Evolutionary conservation across 2,329 filamentous ascomycete species (phyloP).

Genomic region (Exophiala aquamarina): DNA sequence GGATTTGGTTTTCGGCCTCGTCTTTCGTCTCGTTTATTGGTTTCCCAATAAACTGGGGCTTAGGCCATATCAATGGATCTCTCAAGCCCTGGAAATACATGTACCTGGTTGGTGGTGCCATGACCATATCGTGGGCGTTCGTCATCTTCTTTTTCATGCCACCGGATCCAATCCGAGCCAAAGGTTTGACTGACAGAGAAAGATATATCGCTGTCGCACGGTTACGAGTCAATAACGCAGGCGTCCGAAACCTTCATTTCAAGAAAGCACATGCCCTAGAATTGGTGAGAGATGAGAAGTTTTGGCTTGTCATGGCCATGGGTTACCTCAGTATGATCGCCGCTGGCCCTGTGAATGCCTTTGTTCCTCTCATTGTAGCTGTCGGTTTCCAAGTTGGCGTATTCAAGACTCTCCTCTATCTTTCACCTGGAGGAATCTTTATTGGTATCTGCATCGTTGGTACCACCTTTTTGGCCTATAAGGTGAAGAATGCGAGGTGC

Average conservation of each 20-base stretch:
- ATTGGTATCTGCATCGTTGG: conserved; percentile 41
- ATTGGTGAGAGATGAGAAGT: conserved; percentile 57
- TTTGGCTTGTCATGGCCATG: conserved; percentile 64
- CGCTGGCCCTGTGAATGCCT: conserved; percentile 62
- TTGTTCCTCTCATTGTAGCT: conserved; percentile 67
- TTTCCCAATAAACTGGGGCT: conserved; percentile 63
- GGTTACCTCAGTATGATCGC: conserved; percentile 69
- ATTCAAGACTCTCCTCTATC: conserved; percentile 64
- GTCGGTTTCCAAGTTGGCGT: conserved; percentile 62
- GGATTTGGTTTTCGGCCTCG: conserved; percentile 62
- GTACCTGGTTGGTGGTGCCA: conserved; percentile 62
- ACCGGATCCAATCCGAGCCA: conserved; percentile 65
- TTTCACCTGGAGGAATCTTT: conserved; percentile 43
- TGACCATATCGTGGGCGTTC: conserved; percentile 59
- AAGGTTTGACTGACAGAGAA: conserved; percentile 66
- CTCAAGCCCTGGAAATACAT: conserved; percentile 68
- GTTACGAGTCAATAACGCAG: conserved; percentile 62
- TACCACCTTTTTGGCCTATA: conserved; percentile 42
- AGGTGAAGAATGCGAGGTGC: conserved; percentile 34
- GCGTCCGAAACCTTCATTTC: conserved; percentile 60
- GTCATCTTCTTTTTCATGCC: conserved; percentile 64
- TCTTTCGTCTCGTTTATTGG: conserved; percentile 47
- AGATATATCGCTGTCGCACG: conserved; percentile 64
- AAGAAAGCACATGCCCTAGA: conserved; percentile 60
- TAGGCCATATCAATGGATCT: conserved; percentile 59